Evolutionary conservation across 345 rosid species (phyloP).

Genomic region (Conringia planisiliqua): DNA sequence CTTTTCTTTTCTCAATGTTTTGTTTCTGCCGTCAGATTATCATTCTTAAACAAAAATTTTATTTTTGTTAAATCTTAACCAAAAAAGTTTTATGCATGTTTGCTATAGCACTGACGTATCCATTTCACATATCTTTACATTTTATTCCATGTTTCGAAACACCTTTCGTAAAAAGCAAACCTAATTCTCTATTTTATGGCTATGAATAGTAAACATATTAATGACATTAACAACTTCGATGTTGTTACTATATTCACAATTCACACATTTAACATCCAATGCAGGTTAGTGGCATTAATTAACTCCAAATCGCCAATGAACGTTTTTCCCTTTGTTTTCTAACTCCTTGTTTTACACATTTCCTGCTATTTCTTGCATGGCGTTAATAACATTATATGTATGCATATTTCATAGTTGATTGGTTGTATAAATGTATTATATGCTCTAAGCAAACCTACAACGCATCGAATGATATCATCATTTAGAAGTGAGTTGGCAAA

Average conservation of each 20-base stretch:
- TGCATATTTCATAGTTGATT: too few species aligned
- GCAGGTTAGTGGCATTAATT: not conserved
- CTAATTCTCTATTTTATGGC: not conserved
- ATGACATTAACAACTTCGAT: not conserved
- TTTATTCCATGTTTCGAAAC: not conserved
- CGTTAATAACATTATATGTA: not conserved
- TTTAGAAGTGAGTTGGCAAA: not conserved
- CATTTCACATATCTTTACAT: not conserved
- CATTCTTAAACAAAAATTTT: not conserved
- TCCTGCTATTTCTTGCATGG: not conserved
- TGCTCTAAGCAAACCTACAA: not conserved
- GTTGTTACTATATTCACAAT: not conserved
- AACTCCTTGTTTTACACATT: not conserved
- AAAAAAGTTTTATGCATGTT: not conserved
- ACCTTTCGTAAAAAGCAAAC: not conserved
- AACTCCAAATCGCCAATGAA: not conserved
- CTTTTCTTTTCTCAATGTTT: not conserved
- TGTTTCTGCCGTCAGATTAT: slow-evolving; percentile 13
- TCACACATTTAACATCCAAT: not conserved
- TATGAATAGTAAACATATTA: not conserved
- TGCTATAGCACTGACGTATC: not conserved
- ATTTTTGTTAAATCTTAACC: not conserved
- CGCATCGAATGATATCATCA: not conserved
- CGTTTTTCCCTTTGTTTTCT: not conserved
- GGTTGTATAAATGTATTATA: not conserved